Percentiles rank a stretch among this genome's conserved stretches.
phyloP scores from a whole-genome alignment of 768 basidiomycete species.

The Stropharia rugosoannulata region DNA sequence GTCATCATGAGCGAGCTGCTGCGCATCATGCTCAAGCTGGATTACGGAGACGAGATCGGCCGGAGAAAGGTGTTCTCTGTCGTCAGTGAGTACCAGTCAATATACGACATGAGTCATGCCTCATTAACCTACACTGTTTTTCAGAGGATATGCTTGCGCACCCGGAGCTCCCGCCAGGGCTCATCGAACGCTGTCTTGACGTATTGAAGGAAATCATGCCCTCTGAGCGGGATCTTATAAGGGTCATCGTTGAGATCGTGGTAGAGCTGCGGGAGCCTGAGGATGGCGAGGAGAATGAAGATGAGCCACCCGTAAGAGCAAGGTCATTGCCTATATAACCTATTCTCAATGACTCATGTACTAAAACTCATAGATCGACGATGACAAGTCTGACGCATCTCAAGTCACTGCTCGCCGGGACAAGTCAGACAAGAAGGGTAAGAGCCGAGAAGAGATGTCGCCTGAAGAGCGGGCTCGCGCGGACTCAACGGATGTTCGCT shows the following conservation, averaged over 20 bases:
- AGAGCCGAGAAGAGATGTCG: slow-evolving; percentile 59
- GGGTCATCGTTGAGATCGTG: slow-evolving; percentile 35
- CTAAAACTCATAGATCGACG: slow-evolving; percentile 17
- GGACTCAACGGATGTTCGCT: slow-evolving; percentile 78
- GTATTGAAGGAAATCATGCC: slow-evolving; percentile 81
- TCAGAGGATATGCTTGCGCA: slow-evolving; percentile 88
- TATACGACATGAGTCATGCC: background rate
- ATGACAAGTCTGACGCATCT: slow-evolving; percentile 25
- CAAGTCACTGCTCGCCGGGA: slow-evolving; percentile 28
- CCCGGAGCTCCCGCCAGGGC: slow-evolving; percentile 71
- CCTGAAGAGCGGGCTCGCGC: slow-evolving; percentile 63
- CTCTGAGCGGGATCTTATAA: slow-evolving; percentile 60
- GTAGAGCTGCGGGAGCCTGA: slow-evolving; percentile 35
- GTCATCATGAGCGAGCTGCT: slow-evolving; percentile 83
- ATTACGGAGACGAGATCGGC: slow-evolving; percentile 95
- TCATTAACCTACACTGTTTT: background rate
- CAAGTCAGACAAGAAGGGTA: slow-evolving; percentile 25
- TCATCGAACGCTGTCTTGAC: slow-evolving; percentile 83
- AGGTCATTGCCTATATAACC: background rate
- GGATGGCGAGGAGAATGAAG: slow-evolving; percentile 25
- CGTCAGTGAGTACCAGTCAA: slow-evolving; percentile 57
- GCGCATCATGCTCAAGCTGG: slow-evolving; percentile 75
- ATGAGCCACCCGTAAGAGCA: slow-evolving; percentile 18
- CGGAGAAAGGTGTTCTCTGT: slow-evolving; percentile 87
- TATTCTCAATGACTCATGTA: background rate